Evolutionary conservation across 345 rosid genomes (phyloP).

Genomic region (Sisymbrium irio): DNA sequence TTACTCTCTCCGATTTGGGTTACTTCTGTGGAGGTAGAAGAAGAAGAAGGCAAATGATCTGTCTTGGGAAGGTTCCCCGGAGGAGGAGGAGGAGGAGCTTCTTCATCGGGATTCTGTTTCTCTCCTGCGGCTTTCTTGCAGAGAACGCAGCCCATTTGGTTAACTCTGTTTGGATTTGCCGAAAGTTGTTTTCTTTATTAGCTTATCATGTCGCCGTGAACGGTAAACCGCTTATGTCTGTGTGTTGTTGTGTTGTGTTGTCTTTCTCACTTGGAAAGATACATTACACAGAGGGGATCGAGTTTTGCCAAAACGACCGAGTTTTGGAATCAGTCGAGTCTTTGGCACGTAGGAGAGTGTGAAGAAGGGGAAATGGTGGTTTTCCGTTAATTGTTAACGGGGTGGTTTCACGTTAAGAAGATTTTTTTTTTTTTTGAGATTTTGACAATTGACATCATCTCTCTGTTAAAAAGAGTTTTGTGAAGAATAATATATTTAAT

Average conservation of each 20-base stretch:
- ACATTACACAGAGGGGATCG: not conserved
- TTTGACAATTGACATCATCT: not conserved
- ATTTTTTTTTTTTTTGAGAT: not conserved
- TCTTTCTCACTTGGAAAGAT: not conserved
- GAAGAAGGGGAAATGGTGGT: not conserved
- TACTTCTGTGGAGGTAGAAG: conserved; percentile 19
- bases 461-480: not conserved
- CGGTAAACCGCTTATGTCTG: conserved; percentile 18
- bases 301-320: not conserved
- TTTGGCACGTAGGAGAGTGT: conserved; percentile 22
- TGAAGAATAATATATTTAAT: not conserved
- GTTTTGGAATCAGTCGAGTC: conserved; percentile 17
- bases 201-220: conserved; percentile 21
- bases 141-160: conserved; percentile 61
- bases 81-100: conserved; percentile 23
- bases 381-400: conserved; percentile 7
- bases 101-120: conserved; percentile 30
- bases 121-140: conserved; percentile 38
- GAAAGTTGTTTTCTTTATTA: not conserved
- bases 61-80: conserved; percentile 32
- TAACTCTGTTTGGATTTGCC: not conserved
- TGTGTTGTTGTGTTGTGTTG: not conserved
- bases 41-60: conserved; percentile 33
- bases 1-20: conserved; percentile 24
- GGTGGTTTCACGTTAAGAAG: not conserved